These are phyloP conservation scores for Atkinsonella texensis DNA, from an alignment of 2,329 filamentous ascomycete species.

Conservation along the genomic window DNA sequence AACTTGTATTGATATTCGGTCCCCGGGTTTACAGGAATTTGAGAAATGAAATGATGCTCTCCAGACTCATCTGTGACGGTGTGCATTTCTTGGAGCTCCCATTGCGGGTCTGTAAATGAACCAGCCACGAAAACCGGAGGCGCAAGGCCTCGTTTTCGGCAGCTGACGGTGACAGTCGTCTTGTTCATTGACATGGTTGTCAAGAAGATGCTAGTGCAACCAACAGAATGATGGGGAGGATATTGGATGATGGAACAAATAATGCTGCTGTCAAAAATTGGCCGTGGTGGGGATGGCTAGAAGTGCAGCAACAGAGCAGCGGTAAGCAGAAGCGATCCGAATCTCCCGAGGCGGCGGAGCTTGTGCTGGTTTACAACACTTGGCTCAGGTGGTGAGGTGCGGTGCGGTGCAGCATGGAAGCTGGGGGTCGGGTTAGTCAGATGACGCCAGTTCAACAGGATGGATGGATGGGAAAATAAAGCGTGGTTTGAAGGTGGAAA, in stretches of 20 bases:
- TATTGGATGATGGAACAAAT: neutral
- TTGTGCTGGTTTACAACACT: neutral
- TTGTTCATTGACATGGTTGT: conserved; percentile 11
- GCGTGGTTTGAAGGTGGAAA: neutral
- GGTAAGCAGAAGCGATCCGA: neutral
- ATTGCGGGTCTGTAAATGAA: conserved; percentile 54
- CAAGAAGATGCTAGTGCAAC: neutral
- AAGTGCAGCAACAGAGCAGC: neutral
- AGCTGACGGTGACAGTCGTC: conserved; percentile 45
- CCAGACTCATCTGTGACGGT: conserved; percentile 35
- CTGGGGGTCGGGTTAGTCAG: neutral
- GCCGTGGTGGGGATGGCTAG: neutral
- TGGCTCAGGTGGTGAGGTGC: too few species aligned
- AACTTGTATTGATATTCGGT: conserved; percentile 66
- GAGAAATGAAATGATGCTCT: conserved; percentile 46
- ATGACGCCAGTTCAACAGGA: neutral
- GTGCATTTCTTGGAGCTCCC: conserved; percentile 57
- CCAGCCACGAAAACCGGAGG: conserved; percentile 62
- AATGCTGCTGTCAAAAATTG: neutral
- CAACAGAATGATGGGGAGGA: neutral
- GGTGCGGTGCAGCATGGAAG: neutral
- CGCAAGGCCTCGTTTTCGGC: conserved; percentile 43
- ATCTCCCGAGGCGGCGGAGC: neutral
- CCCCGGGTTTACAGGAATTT: conserved; percentile 40
- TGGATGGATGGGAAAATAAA: neutral